A percentile compares a stretch with the other conserved stretches of the same genome.
phyloP scores from a whole-genome alignment of 208 protist species.

The Dictyostelium gargantuum region DNA sequence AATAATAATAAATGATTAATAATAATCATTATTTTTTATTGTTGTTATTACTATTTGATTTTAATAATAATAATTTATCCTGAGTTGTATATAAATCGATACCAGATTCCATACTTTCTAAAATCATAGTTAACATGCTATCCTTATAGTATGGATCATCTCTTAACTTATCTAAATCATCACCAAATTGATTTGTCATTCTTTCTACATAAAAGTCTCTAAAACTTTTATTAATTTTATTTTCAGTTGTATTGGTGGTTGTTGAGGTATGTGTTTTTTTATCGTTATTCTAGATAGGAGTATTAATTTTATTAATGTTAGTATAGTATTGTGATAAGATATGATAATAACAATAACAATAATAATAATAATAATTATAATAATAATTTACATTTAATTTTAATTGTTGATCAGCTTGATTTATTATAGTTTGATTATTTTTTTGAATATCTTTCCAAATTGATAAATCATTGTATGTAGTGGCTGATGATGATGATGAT shows the following conservation, averaged over 20 bases:
- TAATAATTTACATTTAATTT: not conserved
- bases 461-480: slow-evolving; percentile 37
- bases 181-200: slow-evolving; percentile 60
- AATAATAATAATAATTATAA: not conserved
- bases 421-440: slow-evolving; percentile 10
- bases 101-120: slow-evolving; percentile 52
- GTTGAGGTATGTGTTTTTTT: too few relatives aligned
- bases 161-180: slow-evolving; percentile 59
- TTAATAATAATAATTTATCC: slow-evolving; percentile 34
- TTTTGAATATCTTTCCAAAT: slow-evolving; percentile 61
- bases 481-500: not conserved
- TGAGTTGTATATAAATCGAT: slow-evolving; percentile 39
- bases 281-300: not conserved
- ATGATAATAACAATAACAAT: not conserved
- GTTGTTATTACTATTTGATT: not conserved
- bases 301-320: too few relatives aligned
- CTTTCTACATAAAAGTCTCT: slow-evolving; percentile 48
- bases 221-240: slow-evolving; percentile 26
- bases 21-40: slow-evolving; percentile 14
- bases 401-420: not conserved
- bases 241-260: not conserved
- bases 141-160: slow-evolving; percentile 24
- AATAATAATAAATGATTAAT: too few relatives aligned
- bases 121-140: slow-evolving; percentile 9
- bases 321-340: too few relatives aligned